These are phyloP conservation scores for Paxillus rubicundulus DNA, from an alignment of 768 basidiomycete species.

Conservation along the genomic window DNA sequence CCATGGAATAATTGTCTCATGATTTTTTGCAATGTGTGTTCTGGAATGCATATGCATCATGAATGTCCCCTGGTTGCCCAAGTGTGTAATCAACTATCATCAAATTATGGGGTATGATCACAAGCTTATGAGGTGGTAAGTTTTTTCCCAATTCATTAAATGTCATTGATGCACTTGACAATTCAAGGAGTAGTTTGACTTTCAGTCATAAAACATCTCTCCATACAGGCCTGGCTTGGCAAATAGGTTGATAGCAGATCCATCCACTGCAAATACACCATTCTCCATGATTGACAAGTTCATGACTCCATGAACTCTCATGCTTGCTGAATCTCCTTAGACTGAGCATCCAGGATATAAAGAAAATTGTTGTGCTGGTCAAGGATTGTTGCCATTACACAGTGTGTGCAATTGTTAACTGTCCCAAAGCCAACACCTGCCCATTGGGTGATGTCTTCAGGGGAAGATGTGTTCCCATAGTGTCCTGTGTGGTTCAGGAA, in stretches of 20 bases:
- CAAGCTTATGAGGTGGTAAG: no score
- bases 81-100: conserved; percentile 12
- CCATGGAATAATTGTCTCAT: neutral
- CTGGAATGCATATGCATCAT: conserved; percentile 9
- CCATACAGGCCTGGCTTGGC: no score
- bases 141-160: no score
- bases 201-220: no score
- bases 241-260: no score
- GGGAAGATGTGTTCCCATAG: conserved; percentile 22
- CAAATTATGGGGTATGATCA: no score
- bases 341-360: neutral
- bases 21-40: neutral
- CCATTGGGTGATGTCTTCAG: conserved; percentile 6
- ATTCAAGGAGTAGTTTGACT: no score
- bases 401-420: conserved; percentile 2
- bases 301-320: neutral
- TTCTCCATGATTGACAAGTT: conserved; percentile 24
- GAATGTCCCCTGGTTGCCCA: conserved; percentile 7
- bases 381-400: neutral
- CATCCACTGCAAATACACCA: no score
- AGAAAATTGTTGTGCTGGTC: conserved; percentile 1
- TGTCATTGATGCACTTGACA: no score
- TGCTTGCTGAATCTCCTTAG: neutral
- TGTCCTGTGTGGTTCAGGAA: conserved; percentile 26
- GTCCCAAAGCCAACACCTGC: neutral